phyloP scores from a whole-genome alignment of 164 flowering plant species.

The Saururus chinensis region DNA sequence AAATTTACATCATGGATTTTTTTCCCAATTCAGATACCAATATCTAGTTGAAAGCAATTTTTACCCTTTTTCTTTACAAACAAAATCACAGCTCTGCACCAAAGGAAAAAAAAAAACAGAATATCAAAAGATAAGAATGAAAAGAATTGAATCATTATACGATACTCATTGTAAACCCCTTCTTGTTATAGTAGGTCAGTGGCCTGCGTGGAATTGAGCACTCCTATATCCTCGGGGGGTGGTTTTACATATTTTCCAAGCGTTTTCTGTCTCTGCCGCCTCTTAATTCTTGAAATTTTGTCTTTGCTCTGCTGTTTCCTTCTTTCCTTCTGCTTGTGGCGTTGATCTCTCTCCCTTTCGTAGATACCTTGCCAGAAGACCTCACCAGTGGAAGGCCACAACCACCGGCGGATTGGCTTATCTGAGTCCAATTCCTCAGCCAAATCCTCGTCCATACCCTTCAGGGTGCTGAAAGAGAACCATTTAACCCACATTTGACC shows the following conservation, averaged over 20 bases:
- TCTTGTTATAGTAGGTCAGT: background rate
- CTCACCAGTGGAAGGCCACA: constrained; percentile 96
- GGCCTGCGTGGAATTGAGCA: constrained; percentile 23
- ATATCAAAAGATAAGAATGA: constrained; percentile 9
- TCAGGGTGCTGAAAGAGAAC: constrained; percentile 65
- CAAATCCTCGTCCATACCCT: constrained; percentile 93
- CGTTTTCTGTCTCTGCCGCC: constrained; percentile 43
- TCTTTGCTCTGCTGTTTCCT: constrained; percentile 60
- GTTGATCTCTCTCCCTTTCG: constrained; percentile 59
- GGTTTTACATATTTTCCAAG: constrained; percentile 91
- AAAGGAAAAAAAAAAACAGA: constrained; percentile 8
- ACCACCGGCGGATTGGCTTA: constrained; percentile 40
- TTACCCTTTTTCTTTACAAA: background rate
- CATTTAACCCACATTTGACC: constrained; percentile 92
- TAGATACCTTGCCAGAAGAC: constrained; percentile 77
- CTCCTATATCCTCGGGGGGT: constrained; percentile 34
- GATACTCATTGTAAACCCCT: constrained; percentile 4
- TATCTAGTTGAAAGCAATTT: background rate
- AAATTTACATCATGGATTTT: too few species aligned
- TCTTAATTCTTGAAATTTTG: constrained; percentile 49
- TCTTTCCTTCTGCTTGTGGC: constrained; percentile 49
- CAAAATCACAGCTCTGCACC: constrained; percentile 4
- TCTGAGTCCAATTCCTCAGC: constrained; percentile 83
- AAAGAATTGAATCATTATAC: constrained; percentile 22
- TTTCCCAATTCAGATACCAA: background rate